These are phyloP conservation scores for Mycena sanguinolenta DNA, from an alignment of 768 basidiomycete species.

Conservation along the genomic window DNA sequence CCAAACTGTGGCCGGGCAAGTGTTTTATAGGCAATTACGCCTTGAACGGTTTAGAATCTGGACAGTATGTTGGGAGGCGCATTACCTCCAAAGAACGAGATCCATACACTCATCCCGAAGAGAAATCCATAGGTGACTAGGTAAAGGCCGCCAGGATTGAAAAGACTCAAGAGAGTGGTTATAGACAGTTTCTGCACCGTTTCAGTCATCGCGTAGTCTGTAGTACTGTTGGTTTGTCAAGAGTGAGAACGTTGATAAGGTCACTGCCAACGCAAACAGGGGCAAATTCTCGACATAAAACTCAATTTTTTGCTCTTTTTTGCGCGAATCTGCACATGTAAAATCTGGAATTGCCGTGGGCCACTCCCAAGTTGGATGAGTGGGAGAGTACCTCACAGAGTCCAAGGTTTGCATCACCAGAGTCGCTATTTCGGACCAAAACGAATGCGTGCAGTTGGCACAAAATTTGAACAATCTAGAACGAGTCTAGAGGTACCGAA, in stretches of 20 bases:
- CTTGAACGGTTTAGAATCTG: constrained; percentile 45
- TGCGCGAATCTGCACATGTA: too few relatives aligned
- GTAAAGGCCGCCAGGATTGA: constrained; percentile 57
- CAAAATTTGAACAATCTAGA: constrained; percentile 28
- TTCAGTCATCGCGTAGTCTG: constrained; percentile 23
- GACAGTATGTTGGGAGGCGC: background rate
- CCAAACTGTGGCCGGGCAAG: constrained; percentile 81
- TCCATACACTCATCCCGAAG: constrained; percentile 83
- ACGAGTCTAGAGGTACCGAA: constrained; percentile 25
- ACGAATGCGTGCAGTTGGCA: background rate
- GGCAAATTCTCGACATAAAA: too few relatives aligned
- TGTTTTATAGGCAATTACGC: constrained; percentile 70
- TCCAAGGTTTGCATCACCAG: too few relatives aligned
- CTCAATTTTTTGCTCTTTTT: too few relatives aligned
- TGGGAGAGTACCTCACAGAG: too few relatives aligned
- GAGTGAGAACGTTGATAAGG: too few relatives aligned
- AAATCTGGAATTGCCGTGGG: too few relatives aligned
- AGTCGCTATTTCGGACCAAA: too few relatives aligned
- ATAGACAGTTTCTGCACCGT: constrained; percentile 52
- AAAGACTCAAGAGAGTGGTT: constrained; percentile 47
- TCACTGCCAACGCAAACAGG: too few relatives aligned
- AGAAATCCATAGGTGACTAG: constrained; percentile 72
- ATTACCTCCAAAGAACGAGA: constrained; percentile 75
- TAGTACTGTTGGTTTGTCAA: too few relatives aligned
- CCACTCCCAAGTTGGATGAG: too few relatives aligned